Conservation (phyloP, 2,329 filamentous ascomycete species). For the Malbranchea cinnamomea region DNA sequence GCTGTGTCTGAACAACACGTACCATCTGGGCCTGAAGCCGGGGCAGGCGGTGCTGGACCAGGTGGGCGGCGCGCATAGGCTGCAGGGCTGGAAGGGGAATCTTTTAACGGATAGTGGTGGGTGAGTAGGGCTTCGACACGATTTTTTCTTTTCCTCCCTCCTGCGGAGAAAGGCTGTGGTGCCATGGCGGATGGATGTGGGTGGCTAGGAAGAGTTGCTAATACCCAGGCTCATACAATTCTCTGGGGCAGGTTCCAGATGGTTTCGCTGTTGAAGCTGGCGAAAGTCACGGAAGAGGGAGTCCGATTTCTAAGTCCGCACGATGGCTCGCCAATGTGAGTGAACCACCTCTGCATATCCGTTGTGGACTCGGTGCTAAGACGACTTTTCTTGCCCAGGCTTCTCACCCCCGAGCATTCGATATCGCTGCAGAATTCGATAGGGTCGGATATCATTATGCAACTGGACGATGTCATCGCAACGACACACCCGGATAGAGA, state of each 20-base stretch:
- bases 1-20: conserved; percentile 94
- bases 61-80: conserved; percentile 80
- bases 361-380: not conserved
- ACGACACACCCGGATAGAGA: conserved; percentile 81
- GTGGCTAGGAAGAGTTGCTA: not conserved
- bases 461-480: conserved; percentile 93
- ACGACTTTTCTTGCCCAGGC: conserved; percentile 26
- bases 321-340: conserved; percentile 76
- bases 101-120: conserved; percentile 59
- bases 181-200: conserved; percentile 4
- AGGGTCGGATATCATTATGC: conserved; percentile 98
- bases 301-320: conserved; percentile 94
- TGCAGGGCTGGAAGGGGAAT: conserved; percentile 93
- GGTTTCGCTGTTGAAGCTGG: conserved; percentile 88
- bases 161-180: not conserved
- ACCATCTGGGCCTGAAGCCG: conserved; percentile 88
- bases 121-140: conserved; percentile 19
- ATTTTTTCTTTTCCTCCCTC: conserved; percentile 1
- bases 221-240: not conserved
- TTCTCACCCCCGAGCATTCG: conserved; percentile 93
- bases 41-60: conserved; percentile 78
- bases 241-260: conserved; percentile 67
- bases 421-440: conserved; percentile 94
- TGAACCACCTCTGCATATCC: too few relatives aligned
- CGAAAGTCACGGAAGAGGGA: conserved; percentile 86